A percentile compares a stretch with the other conserved stretches of the same genome.
phyloP scores from a whole-genome alignment of 805 yeast species.

The Starmera dryadoides region DNA sequence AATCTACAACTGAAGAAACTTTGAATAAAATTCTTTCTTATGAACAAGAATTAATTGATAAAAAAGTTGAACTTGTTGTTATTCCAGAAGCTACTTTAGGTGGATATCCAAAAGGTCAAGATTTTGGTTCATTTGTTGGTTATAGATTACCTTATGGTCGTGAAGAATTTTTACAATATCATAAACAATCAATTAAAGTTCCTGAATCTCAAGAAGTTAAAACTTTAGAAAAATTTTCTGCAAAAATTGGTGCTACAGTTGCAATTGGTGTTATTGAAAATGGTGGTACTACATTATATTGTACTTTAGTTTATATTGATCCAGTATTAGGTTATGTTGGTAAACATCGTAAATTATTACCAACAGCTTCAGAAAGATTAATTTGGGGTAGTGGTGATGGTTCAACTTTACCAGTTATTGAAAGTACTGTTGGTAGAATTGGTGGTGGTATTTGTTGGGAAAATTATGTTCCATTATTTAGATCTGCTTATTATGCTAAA shows the following conservation, averaged over 20 bases:
- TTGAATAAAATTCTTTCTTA: slow-evolving; percentile 29
- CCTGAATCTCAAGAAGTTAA: slow-evolving; percentile 28
- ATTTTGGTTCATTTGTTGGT: slow-evolving; percentile 35
- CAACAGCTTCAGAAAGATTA: slow-evolving; percentile 37
- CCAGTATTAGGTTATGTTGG: slow-evolving; percentile 30
- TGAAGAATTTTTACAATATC: slow-evolving; percentile 30
- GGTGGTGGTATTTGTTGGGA: slow-evolving; percentile 46
- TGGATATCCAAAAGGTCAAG: slow-evolving; percentile 38
- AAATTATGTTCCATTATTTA: slow-evolving; percentile 33
- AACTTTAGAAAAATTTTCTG: slow-evolving; percentile 26
- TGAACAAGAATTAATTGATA: slow-evolving; percentile 26
- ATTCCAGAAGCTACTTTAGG: slow-evolving; percentile 40
- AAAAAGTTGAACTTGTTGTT: slow-evolving; percentile 30
- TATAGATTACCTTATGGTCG: slow-evolving; percentile 34
- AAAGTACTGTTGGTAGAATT: slow-evolving; percentile 27
- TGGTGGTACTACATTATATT: slow-evolving; percentile 32
- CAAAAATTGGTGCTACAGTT: slow-evolving; percentile 26
- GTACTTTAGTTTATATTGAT: slow-evolving; percentile 33
- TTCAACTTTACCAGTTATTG: slow-evolving; percentile 31
- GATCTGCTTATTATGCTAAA: slow-evolving; percentile 35
- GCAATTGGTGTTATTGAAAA: slow-evolving; percentile 35
- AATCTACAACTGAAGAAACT: slow-evolving; percentile 30
- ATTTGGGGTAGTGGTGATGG: slow-evolving; percentile 44
- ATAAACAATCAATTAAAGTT: slow-evolving; percentile 25
- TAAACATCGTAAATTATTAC: slow-evolving; percentile 36